Base-by-base conservation (phyloP, 148 eudicot genomes). In the Nepenthes mirabilis region DNA sequence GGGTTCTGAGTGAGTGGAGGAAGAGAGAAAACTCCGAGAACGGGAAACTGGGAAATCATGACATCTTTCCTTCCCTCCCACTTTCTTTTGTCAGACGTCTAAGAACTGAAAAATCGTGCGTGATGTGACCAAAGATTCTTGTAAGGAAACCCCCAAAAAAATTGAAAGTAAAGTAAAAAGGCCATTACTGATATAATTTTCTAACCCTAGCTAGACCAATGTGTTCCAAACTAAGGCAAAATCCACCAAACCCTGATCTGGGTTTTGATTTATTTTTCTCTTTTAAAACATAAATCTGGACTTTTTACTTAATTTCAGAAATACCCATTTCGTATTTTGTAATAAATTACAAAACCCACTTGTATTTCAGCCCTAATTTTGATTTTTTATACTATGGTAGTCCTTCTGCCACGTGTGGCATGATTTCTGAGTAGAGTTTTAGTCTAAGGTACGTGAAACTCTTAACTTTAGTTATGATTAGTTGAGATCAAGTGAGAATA, bases 251-350 rank as follows among this genome's bases (percentile, higher is more conserved):
- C 8, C 9, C 9, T 23, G 23, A 23, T 23, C 23, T 0, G 0
- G 23, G 23, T 23, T 23, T 23, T 23, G 23, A 23, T 23, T 23
- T 23, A 23, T 23, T 23, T 23, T 23, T 23, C 23, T 23, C 23
- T 23, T 23, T 23, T 23, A 23, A 23, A 0, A 23, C 23, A 23
- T 23, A 23, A 23, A 23, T 23, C 12, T 33, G 6, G 32, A 5
- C 33, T 36, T 13, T 14, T 63, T 53, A 43, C 47, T 65, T 14
- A 6, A 33, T 55, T 40, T 55, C 13, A 34, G 60, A 43, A 40
- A 37, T 47, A 35, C 67, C 67, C 67, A 64, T 56, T 55, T 64
- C 53, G 32, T 23, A 52, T 63, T 63, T 63, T 54, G 35, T 37
- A 53, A 63, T 52, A 63, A 63, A 63, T 43, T 54, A 32, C 12